Evolutionary conservation across 148 eudicot genomes (phyloP).

Genomic region (Cornus kousa): DNA sequence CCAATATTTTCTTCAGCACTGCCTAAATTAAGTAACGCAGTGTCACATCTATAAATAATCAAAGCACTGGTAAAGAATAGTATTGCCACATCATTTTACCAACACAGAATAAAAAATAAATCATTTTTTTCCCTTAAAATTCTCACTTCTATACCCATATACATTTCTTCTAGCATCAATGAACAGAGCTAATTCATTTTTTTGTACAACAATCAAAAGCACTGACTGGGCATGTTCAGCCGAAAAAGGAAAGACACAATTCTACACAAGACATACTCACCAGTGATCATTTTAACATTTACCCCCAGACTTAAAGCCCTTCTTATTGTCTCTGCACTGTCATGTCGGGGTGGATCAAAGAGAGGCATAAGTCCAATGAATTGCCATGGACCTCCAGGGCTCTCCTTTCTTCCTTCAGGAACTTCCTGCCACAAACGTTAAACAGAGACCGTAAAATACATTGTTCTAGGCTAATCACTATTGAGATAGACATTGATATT

Average conservation of each 20-base stretch:
- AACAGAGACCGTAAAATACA: neutral
- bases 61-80: neutral
- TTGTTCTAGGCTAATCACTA: neutral
- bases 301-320: slow-evolving; percentile 60
- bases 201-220: neutral
- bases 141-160: neutral
- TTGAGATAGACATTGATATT: neutral
- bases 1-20: no score
- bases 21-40: no score
- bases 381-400: slow-evolving; percentile 53
- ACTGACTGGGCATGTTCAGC: neutral
- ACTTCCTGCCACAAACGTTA: slow-evolving; percentile 39
- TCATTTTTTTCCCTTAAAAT: no score
- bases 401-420: slow-evolving; percentile 47
- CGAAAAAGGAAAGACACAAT: neutral
- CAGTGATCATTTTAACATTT: slow-evolving; percentile 61
- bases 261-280: slow-evolving; percentile 18
- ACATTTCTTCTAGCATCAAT: neutral
- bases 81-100: neutral
- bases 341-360: slow-evolving; percentile 64
- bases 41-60: neutral
- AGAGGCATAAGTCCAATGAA: slow-evolving; percentile 53
- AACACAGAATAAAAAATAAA: neutral
- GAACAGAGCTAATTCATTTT: neutral
- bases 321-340: slow-evolving; percentile 55